Base-by-base conservation (phyloP, 306 rosid species). In the Sicyos edulis region DNA sequence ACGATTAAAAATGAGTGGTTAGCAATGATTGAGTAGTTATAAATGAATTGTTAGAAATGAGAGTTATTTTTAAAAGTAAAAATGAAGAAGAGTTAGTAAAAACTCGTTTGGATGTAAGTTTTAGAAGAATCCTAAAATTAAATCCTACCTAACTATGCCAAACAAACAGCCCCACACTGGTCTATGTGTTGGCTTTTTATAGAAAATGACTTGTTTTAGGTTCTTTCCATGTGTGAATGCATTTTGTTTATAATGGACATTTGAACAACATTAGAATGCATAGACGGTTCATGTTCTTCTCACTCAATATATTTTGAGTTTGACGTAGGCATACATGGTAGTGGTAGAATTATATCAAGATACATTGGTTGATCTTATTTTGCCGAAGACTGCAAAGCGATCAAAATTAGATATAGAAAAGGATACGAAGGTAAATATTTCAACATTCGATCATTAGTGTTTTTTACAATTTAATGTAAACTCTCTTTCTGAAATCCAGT, bases 271-370 rank as follows among this genome's bases (percentile, higher is more conserved):
- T 68, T 68, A 49, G 21, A 32, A 68, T 51, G 45, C 26, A 19
- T 69, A 14, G 8, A 47, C 16, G 20, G 17, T 13, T 26, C 17
- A 24, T 54, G 7, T 26, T 26, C 29, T 71, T 37, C 51, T 70
- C 53, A 67, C 26, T 44, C 51, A 69, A 8, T 47, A 20, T 74
- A 60, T 60, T 26, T 26, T n/a, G n/a, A 51, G 61, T 45, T 40
- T 66, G 22, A 73, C 77, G 83, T 87, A 93, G 99, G 97, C 88
- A 24, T 93, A 91, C 78, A 86, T 93, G 89, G 80, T n/a, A n/a
- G n/a, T n/a, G n/a, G n/a, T 93, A 83, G 99, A 93, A 54, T 75
- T 91, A 74, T 93, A 93, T 84, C 99, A 93, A 82, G 99, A 93
- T 74, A 91, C 97, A 44, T 93, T 93, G 47, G 85, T 91, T 17